These are phyloP conservation scores for Paecilomyces variotii DNA, from an alignment of 2,329 filamentous ascomycete genomes.

Conservation along the genomic window DNA sequence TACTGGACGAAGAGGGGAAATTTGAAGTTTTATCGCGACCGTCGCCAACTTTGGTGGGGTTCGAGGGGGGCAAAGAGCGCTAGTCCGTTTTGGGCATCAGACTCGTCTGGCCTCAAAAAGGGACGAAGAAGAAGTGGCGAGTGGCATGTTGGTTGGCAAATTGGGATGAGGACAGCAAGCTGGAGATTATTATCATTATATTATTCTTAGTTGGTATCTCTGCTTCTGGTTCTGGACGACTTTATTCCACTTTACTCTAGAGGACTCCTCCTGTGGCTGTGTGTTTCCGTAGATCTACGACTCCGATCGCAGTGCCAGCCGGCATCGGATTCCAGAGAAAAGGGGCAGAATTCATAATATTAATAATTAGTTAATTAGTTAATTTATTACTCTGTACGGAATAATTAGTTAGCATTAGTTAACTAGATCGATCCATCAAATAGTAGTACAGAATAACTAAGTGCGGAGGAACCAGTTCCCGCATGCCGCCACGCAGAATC, in stretches of 20 bases:
- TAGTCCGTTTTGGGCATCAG: slow-evolving; percentile 8
- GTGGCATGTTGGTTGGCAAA: neutral
- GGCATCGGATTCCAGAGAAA: neutral
- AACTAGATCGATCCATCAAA: neutral
- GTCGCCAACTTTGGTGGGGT: slow-evolving; percentile 8
- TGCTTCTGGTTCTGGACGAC: too few species aligned
- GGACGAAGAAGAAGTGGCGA: neutral
- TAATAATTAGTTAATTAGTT: too few species aligned
- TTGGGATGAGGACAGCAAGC: too few species aligned
- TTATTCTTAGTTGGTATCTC: too few species aligned
- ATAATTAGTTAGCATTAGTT: neutral
- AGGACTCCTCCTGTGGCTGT: neutral
- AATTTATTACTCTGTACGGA: neutral
- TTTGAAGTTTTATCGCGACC: slow-evolving; percentile 18
- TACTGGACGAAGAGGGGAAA: slow-evolving; percentile 18
- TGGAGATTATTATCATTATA: neutral
- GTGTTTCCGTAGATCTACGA: too few species aligned
- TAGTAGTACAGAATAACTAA: neutral
- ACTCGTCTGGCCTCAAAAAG: neutral
- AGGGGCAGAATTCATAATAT: neutral
- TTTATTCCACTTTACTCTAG: too few species aligned
- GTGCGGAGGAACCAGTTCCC: neutral
- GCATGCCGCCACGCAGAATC: neutral
- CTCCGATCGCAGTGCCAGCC: neutral
- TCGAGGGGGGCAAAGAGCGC: slow-evolving; percentile 10